Conservation (phyloP, 306 rosid genomes). For the Vicia villosa region DNA sequence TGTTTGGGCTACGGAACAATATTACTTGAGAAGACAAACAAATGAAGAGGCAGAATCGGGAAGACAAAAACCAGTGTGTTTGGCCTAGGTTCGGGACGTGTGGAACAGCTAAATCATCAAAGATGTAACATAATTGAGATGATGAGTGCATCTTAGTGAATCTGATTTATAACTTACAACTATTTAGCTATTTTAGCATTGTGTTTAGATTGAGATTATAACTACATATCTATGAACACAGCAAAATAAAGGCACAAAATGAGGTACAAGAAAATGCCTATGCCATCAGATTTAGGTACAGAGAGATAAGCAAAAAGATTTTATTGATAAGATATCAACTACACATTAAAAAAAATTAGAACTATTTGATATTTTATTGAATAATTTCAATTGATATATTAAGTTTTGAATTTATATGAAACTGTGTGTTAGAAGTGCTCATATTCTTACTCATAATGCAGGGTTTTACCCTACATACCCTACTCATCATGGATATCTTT, state of each 20-base stretch:
- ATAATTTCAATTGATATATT: too few species aligned
- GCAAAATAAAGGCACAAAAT: neutral
- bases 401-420: too few species aligned
- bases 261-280: neutral
- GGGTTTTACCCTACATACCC: neutral
- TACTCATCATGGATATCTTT: neutral
- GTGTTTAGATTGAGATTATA: neutral
- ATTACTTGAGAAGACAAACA: neutral
- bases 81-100: neutral
- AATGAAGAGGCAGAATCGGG: neutral
- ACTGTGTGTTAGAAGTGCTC: too few species aligned
- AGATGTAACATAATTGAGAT: neutral
- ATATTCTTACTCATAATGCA: too few species aligned
- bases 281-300: neutral
- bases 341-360: too few species aligned
- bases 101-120: neutral
- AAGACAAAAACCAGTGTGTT: neutral
- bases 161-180: neutral
- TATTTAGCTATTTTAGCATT: neutral
- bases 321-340: too few species aligned
- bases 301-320: too few species aligned
- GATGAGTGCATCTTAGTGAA: neutral
- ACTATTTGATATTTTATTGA: too few species aligned
- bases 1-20: neutral
- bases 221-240: neutral